Evolutionary conservation across 2,329 filamentous ascomycete species (phyloP).

Genomic region (Chaetomiaceae sp.): DNA sequence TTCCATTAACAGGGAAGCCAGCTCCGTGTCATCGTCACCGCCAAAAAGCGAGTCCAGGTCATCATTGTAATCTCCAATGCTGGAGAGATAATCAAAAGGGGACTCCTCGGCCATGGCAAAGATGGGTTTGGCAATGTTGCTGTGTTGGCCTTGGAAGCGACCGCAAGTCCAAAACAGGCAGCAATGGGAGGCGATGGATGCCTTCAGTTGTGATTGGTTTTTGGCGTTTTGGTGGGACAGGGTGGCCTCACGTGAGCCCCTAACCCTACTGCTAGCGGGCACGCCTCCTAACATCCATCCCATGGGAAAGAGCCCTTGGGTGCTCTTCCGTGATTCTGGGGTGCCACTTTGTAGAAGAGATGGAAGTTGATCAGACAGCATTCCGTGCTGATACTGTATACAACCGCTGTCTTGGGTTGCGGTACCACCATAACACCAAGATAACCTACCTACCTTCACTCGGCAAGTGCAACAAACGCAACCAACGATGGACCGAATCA

Average conservation of each 20-base stretch:
- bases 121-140: not conserved
- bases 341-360: too few relatives aligned
- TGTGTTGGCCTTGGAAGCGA: not conserved
- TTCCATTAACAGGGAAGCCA: constrained; percentile 19
- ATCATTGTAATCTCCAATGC: constrained; percentile 3
- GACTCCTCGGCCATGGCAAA: constrained; percentile 2
- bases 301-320: too few relatives aligned
- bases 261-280: not conserved
- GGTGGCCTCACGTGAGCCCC: not conserved
- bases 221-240: not conserved
- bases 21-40: constrained; percentile 13
- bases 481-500: too few relatives aligned
- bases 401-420: too few relatives aligned
- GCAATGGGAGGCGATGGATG: not conserved
- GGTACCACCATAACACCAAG: too few relatives aligned
- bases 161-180: constrained; percentile 8
- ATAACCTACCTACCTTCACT: too few relatives aligned
- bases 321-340: too few relatives aligned
- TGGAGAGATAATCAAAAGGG: not conserved
- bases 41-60: constrained; percentile 24
- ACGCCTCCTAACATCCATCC: too few relatives aligned
- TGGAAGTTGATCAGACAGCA: too few relatives aligned
- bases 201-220: not conserved
- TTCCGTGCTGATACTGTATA: too few relatives aligned
- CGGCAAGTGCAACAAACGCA: too few relatives aligned